Base-by-base conservation (phyloP, 495 filamentous ascomycete species). In the Penicillium bialowiezense region DNA sequence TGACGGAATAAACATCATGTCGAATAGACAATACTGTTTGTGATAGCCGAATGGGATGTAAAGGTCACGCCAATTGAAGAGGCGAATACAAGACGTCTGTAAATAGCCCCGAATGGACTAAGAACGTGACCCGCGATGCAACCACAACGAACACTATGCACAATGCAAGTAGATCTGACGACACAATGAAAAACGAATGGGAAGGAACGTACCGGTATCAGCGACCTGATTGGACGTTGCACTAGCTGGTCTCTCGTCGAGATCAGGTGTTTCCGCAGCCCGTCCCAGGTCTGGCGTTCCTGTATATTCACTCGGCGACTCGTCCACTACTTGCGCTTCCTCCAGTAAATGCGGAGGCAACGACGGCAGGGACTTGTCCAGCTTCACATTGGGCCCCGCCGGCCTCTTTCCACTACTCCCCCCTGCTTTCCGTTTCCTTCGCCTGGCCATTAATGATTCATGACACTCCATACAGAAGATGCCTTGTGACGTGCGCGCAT, bases 381-480 rank as follows among this genome's bases (percentile, higher is more conserved):
- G 76, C 41, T 91, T 83, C 69, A 87, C 80, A 75, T 37, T 76
- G 59, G 45, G 84, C 7, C 67, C 56, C 3, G 78, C 71, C 48
- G 80, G 74, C 59, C 84, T 86, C 45, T 64, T 51, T 35, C 78
- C 32, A 35, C 43, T 72, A 54, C 82, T 70, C 51, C 70, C 59
- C 23, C 78, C 72, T 3, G 78, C 81, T 67, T 88, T 86, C 62
- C 91, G 92, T 70, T 99, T 99, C 47, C 90, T 81, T 56, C 95
- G 80, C 48, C 95, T 77, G 38, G 93, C 90, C 95, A 99, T 99
- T 24, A 99, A 70, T n/a, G 89, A 91, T 63, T 99, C 95, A 63
- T 99, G 95, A 63, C 95, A 99, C 62, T 86, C 91, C 95, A 99
- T 99, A 76, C 95, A 99, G 65, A 99, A 97, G 42, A 97, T 99